Percentiles rank a stretch among this genome's conserved stretches.
Evolutionary conservation across 2,329 filamentous ascomycete genomes (phyloP).

Genomic region (Sphaerulina vaccinii): DNA sequence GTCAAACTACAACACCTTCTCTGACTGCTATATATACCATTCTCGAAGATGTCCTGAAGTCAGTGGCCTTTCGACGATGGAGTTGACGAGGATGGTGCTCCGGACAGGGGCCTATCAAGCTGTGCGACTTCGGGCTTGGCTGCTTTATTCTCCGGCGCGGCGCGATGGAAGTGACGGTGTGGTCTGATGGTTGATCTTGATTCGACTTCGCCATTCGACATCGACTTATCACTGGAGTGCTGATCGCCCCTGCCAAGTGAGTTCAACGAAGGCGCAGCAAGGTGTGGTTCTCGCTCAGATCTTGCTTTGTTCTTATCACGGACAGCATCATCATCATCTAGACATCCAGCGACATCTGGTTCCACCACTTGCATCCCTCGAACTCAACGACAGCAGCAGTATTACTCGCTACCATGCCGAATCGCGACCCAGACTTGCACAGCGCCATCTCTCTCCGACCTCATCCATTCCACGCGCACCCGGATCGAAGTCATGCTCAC

Average conservation of each 20-base stretch:
- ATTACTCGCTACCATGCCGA: conserved; percentile 22
- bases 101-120: not conserved
- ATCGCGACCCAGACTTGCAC: conserved; percentile 47
- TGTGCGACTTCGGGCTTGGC: not conserved
- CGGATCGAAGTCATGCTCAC: conserved; percentile 31
- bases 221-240: not conserved
- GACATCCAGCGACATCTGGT: too few species aligned
- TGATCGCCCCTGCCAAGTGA: not conserved
- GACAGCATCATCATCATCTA: too few species aligned
- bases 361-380: too few species aligned
- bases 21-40: conserved; percentile 7
- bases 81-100: not conserved
- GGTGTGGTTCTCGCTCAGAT: too few species aligned
- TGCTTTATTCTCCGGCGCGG: not conserved
- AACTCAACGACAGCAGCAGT: too few species aligned
- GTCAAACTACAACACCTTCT: conserved; percentile 11
- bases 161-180: not conserved
- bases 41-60: not conserved
- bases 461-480: conserved; percentile 42
- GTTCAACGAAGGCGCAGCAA: not conserved
- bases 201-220: not conserved
- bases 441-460: conserved; percentile 51
- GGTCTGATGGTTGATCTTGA: too few species aligned
- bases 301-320: too few species aligned
- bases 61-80: not conserved